Evolutionary conservation across 352 stramenopile species (phyloP).

Genomic region (Globisporangium apiculatum): DNA sequence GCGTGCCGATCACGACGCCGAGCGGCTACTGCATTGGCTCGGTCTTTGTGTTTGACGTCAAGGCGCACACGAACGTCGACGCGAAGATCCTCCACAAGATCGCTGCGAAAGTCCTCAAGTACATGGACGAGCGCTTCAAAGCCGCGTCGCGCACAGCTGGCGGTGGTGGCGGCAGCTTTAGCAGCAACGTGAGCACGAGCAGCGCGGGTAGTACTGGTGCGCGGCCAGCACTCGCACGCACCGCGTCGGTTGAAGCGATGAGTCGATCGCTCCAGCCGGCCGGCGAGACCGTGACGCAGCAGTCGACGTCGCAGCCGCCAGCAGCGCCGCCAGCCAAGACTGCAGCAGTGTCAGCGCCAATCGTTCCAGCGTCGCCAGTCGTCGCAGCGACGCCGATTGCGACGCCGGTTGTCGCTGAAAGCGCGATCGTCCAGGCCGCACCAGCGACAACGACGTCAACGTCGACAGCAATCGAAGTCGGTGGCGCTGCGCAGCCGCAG

Average conservation of each 20-base stretch:
- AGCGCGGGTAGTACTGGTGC: slow-evolving; percentile 10
- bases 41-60: slow-evolving; percentile 85
- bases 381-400: slow-evolving; percentile 15
- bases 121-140: slow-evolving; percentile 82
- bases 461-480: slow-evolving; percentile 60
- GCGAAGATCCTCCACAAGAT: slow-evolving; percentile 85
- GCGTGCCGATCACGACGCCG: slow-evolving; percentile 73
- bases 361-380: slow-evolving; percentile 3
- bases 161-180: slow-evolving; percentile 10
- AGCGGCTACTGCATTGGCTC: slow-evolving; percentile 77
- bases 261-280: slow-evolving; percentile 35
- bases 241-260: slow-evolving; percentile 18
- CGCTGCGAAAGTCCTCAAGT: slow-evolving; percentile 81
- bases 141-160: slow-evolving; percentile 15
- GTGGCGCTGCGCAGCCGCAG: slow-evolving; percentile 33
- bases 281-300: slow-evolving; percentile 50
- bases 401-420: slow-evolving; percentile 16
- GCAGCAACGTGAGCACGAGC: slow-evolving; percentile 13
- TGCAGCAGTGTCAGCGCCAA: not conserved
- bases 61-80: slow-evolving; percentile 65
- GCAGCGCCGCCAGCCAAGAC: slow-evolving; percentile 20
- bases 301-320: slow-evolving; percentile 19
- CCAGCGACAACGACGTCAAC: slow-evolving; percentile 14
- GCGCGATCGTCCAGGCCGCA: slow-evolving; percentile 37
- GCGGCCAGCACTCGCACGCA: slow-evolving; percentile 16